Evolutionary conservation across 2,329 filamentous ascomycete species (phyloP).

Genomic region (Arthrocladium fulminans): DNA sequence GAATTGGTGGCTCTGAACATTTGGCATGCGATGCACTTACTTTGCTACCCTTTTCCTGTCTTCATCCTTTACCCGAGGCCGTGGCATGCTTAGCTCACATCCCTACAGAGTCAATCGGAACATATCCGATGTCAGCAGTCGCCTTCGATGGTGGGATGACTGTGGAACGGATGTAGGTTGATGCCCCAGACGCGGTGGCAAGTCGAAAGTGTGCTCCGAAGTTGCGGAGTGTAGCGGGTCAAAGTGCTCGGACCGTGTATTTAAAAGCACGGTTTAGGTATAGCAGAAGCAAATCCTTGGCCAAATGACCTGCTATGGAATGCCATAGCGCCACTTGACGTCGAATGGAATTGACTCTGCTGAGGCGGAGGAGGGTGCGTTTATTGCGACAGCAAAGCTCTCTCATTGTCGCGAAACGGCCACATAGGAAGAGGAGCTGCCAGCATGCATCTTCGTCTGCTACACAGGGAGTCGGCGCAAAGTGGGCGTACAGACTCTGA

Average conservation of each 20-base stretch:
- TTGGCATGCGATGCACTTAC: background rate
- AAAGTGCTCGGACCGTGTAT: background rate
- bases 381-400: no score
- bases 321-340: background rate
- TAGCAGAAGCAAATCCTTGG: background rate
- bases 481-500: no score
- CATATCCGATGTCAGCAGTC: constrained; percentile 4
- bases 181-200: background rate
- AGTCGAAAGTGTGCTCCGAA: background rate
- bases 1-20: background rate
- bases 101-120: constrained; percentile 3
- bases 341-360: no score
- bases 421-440: no score
- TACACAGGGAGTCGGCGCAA: no score
- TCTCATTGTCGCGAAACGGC: no score
- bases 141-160: background rate
- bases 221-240: background rate
- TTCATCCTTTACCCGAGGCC: constrained; percentile 23
- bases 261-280: background rate
- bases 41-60: constrained; percentile 22
- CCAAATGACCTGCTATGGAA: background rate
- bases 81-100: constrained; percentile 20
- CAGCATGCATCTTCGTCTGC: no score
- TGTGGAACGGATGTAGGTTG: background rate
- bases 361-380: no score